Evolutionary conservation across 768 basidiomycete genomes (phyloP), one percentile per base, ranked within the genome.

Genomic region (Dentipellis sp.): DNA sequence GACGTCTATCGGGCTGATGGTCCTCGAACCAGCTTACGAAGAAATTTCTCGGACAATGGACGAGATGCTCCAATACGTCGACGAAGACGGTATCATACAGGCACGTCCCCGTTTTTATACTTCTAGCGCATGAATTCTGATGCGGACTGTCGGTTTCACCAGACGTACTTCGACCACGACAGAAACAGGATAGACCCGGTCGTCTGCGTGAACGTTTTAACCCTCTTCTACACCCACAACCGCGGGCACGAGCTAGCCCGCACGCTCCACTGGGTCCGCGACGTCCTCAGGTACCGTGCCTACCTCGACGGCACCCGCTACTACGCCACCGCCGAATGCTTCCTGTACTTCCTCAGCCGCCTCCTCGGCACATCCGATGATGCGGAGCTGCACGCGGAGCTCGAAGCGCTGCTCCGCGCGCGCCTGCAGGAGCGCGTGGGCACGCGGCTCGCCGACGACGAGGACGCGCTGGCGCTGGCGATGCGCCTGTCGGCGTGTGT

Each of bases 301-400:
- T 81, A 82, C 62, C 62, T 77, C 22, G 74, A 78, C 10, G 81
- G 81, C 9, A 80, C 80, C 4, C 69, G 77, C 5, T 83, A 82
- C 63, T 82, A 82, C 61, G 71, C 71, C 36, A 75, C 74, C 0
- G 65, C 78, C 0, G 78, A 81, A 63, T 74, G 72, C 53, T 82
- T 81, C 64, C 71, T 82, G 19, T 81, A 70, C 65, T 80, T 79
- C 67, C 59, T 77, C 54, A 67, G 70, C 56, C 74, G 80, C 11
- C 71, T 82, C 8, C 68, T 81, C 17, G 62, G 65, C 16, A 64
- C 58, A 45, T 64, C 70, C 11, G 59, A 57, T 38, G 71, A 76
- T 61, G 52, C 64, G 1, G 39, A 54, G 12, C 65, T 78, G n/a
- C 74, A 74, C 38, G 62, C 62, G n/a, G 62, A 67, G 11, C 59